These are phyloP conservation scores for Brasenia schreberi DNA, from an alignment of 164 flowering plant genomes.

Conservation along the genomic window DNA sequence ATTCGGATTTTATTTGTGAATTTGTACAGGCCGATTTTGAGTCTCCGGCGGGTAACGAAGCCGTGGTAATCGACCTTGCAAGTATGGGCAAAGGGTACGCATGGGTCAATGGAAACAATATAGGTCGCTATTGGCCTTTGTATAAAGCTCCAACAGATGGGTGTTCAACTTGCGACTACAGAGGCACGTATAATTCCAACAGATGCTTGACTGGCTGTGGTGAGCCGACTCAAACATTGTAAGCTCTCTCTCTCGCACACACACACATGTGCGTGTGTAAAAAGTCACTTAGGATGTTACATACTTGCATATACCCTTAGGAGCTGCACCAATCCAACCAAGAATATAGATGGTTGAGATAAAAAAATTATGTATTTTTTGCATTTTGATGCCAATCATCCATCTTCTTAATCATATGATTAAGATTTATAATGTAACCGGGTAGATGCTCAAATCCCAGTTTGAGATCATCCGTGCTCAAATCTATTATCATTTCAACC, in stretches of 20 bases:
- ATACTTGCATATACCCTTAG: no score
- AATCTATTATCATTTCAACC: no score
- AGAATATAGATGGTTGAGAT: no score
- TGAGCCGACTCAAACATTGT: constrained; percentile 62
- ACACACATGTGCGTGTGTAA: no score
- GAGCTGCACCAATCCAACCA: no score
- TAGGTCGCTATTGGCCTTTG: constrained; percentile 52
- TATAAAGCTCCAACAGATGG: constrained; percentile 20
- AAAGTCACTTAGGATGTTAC: no score
- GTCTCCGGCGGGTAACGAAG: constrained; percentile 40
- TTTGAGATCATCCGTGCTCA: no score
- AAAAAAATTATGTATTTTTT: no score
- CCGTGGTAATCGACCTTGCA: constrained; percentile 50
- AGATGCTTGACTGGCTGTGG: constrained; percentile 48
- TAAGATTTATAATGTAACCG: no score
- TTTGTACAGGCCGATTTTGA: constrained; percentile 33
- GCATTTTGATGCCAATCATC: no score
- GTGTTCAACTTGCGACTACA: constrained; percentile 53
- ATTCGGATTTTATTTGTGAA: not conserved
- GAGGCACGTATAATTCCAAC: constrained; percentile 28
- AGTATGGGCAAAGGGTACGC: constrained; percentile 72
- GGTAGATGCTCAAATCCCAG: no score
- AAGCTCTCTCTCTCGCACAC: constrained; percentile 1
- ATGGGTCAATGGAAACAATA: constrained; percentile 64
- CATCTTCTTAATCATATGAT: no score